Evolutionary conservation across 495 filamentous ascomycete genomes (phyloP), one percentile per base, ranked within the genome.

Genomic region (Aspergillus sparsus): DNA sequence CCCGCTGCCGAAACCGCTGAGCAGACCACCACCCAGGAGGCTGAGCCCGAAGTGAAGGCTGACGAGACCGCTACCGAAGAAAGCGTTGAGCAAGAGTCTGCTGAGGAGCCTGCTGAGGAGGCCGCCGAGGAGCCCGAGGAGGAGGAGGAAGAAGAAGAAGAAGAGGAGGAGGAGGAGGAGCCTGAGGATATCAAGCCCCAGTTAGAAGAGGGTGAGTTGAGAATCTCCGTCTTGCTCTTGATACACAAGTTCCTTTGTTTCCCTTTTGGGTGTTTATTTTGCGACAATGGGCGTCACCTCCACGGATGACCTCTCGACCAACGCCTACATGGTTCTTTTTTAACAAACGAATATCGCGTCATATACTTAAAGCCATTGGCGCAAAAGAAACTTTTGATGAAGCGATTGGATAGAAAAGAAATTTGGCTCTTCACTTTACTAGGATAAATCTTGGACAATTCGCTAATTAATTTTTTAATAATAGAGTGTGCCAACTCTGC

Each of bases 141-240:
- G 54, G 80, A 77, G 37, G 77, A 81, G 35, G 79, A 83, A 51
- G 84, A 84, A 21, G 87, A 90, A 53, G 90, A 90, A 54, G 90
- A 93, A 53, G 91, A 94, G 59, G 91, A 94, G 12, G 92, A 95
- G 60, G 92, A 95, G 65, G 91, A 96, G 62, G 93, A 98, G 82
- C 82, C 86, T 50, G 85, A 86, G 64, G 94, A 98, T 71, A 83
- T 85, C 60, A 95, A 95, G 83, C 90, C 92, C 61, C 85, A 86
- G 78, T 74, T 98, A 57, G 88, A 94, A 71, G 91, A 93, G 82
- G 92, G 94, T 97, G 78, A 77, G 89, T 89, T 36, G 42, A 41
- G 55, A 0, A 44, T 54, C 16, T 47, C 27, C n/a, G 10, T 47
- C n/a, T 10, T 5, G 16, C 9, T 47, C 44, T 47, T 15, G 27